These are phyloP conservation scores for Flaveria sonorensis DNA, from an alignment of 129 eudicot species.

Conservation along the genomic window DNA sequence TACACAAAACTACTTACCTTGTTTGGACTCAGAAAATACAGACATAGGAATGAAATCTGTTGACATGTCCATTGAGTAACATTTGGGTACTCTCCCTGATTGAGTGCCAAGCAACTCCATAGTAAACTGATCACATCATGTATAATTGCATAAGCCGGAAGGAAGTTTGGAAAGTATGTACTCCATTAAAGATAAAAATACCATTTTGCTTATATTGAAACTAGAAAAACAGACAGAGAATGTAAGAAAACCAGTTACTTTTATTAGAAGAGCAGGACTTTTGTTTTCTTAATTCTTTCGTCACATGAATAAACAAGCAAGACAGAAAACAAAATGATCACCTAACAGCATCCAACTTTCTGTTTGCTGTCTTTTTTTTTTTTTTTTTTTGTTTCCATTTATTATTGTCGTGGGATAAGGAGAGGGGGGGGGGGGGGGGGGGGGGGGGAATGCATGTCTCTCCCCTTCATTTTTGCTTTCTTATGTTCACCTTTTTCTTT, in stretches of 20 bases:
- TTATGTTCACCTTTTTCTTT: background rate
- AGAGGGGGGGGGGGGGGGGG: background rate
- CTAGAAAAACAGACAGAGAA: constrained; percentile 3
- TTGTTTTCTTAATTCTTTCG: background rate
- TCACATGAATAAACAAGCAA: background rate
- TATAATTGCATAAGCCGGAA: constrained; percentile 33
- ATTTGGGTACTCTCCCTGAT: constrained; percentile 58
- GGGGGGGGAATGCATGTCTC: background rate
- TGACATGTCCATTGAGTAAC: constrained; percentile 87
- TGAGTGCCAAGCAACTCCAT: constrained; percentile 83
- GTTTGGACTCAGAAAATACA: constrained; percentile 78
- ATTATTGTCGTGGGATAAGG: background rate
- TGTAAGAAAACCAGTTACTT: constrained; percentile 8
- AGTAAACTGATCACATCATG: constrained; percentile 62
- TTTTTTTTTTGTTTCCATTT: background rate
- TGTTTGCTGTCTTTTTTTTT: background rate
- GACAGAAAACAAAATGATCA: background rate
- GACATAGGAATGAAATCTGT: constrained; percentile 82
- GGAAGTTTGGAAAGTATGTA: constrained; percentile 7
- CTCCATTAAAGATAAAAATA: constrained; percentile 7
- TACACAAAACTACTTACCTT: constrained; percentile 49
- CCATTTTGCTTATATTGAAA: constrained; percentile 20
- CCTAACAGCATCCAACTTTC: background rate
- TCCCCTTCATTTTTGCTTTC: background rate
- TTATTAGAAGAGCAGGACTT: background rate